Conservation (phyloP, 2,329 filamentous ascomycete genomes). For the Neoscytalidium dimidiatum region DNA sequence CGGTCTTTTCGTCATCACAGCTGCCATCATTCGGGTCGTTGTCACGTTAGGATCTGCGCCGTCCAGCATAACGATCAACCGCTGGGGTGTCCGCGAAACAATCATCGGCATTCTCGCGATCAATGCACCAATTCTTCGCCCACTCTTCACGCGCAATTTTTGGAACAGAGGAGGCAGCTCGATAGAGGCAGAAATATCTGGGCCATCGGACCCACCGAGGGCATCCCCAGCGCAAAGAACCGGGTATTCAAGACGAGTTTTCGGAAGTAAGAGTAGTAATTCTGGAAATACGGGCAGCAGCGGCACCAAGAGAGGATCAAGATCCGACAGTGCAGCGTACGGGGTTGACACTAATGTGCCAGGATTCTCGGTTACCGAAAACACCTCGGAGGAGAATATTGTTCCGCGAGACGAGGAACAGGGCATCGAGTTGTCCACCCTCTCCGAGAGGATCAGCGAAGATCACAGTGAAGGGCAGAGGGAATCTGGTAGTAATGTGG, state of each 20-base stretch:
- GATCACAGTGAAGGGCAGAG: neutral
- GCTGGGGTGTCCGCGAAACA: conserved; percentile 41
- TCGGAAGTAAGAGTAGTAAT: conserved; percentile 1
- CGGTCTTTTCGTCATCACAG: conserved; percentile 38
- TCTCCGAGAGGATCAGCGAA: neutral
- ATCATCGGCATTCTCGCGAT: conserved; percentile 40
- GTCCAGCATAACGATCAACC: conserved; percentile 36
- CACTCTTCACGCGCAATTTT: conserved; percentile 32
- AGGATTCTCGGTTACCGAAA: neutral
- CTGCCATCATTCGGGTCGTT: conserved; percentile 36
- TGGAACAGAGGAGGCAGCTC: conserved; percentile 24
- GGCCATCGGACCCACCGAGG: neutral
- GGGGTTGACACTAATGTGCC: conserved; percentile 4
- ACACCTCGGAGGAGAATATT: conserved; percentile 4
- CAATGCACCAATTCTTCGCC: conserved; percentile 38
- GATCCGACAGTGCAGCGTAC: conserved; percentile 3
- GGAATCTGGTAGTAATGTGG: neutral
- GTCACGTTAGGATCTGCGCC: conserved; percentile 33
- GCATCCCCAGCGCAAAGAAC: neutral
- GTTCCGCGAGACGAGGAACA: neutral
- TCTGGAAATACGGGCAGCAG: neutral
- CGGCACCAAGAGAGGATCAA: neutral
- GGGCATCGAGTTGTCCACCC: neutral
- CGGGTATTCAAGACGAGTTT: neutral
- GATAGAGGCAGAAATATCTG: neutral